Conservation (phyloP, 495 filamentous ascomycete genomes). For the Neurospora discreta region DNA sequence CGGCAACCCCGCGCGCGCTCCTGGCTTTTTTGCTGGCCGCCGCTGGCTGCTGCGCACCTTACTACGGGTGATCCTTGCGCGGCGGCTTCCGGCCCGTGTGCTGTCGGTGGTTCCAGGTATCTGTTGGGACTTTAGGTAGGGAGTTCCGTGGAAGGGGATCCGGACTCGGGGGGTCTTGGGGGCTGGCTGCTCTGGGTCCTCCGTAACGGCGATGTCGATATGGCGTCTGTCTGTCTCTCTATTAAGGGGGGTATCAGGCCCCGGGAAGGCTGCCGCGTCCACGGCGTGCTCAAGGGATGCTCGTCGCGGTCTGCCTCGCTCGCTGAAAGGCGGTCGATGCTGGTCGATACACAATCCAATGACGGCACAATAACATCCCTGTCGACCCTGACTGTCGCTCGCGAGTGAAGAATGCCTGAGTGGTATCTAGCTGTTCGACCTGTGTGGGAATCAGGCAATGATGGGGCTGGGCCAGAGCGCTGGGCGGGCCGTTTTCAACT, state of each 20-base stretch:
- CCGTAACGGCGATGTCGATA: neutral
- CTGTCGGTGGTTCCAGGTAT: neutral
- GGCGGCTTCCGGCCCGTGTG: neutral
- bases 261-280: neutral
- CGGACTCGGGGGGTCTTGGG: neutral
- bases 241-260: neutral
- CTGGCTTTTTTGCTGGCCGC: neutral
- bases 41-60: neutral
- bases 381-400: neutral
- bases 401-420: neutral
- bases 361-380: neutral
- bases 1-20: neutral
- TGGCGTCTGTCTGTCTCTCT: neutral
- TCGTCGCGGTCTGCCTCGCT: neutral
- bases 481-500: neutral
- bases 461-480: neutral
- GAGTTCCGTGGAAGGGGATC: neutral
- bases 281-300: neutral
- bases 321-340: neutral
- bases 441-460: neutral
- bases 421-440: neutral
- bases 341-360: neutral
- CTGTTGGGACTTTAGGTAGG: neutral
- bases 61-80: neutral
- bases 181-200: neutral